phyloP scores from a whole-genome alignment of 2,329 filamentous ascomycete species.

The Pseudogymnoascus pannorum region DNA sequence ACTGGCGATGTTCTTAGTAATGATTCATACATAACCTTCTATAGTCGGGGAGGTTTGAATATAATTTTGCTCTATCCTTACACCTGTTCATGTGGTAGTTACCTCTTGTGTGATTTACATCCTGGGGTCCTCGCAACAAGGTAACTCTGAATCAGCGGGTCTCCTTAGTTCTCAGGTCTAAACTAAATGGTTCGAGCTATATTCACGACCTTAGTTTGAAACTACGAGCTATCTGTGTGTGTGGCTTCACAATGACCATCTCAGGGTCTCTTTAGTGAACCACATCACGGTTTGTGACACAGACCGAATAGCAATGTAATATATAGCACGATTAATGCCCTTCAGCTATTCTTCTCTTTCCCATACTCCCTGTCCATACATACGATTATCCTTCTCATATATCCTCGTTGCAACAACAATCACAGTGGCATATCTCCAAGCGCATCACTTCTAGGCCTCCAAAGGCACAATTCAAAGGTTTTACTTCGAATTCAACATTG shows the following conservation, averaged over 20 bases:
- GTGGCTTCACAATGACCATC: not conserved
- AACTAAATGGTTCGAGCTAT: not conserved
- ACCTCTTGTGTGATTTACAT: not conserved
- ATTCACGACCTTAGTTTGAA: not conserved
- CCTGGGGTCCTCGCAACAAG: not conserved
- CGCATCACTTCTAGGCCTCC: not conserved
- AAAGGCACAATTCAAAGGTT: not conserved
- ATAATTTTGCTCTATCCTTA: not conserved
- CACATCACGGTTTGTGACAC: not conserved
- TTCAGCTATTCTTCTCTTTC: too few species aligned
- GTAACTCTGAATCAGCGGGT: not conserved
- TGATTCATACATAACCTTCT: constrained; percentile 70
- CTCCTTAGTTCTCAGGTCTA: not conserved
- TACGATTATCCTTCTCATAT: not conserved
- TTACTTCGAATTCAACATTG: not conserved
- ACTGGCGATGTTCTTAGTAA: constrained; percentile 96
- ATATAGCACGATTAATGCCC: not conserved
- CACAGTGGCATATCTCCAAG: not conserved
- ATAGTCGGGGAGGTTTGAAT: not conserved
- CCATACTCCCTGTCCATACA: not conserved
- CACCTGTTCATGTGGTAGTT: not conserved
- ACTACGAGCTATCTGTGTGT: not conserved
- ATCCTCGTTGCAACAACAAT: not conserved
- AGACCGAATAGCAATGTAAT: not conserved
- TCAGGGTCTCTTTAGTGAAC: not conserved